Evolutionary conservation across 257 asterid species (phyloP).

Genomic region (Anisodus tanguticus): DNA sequence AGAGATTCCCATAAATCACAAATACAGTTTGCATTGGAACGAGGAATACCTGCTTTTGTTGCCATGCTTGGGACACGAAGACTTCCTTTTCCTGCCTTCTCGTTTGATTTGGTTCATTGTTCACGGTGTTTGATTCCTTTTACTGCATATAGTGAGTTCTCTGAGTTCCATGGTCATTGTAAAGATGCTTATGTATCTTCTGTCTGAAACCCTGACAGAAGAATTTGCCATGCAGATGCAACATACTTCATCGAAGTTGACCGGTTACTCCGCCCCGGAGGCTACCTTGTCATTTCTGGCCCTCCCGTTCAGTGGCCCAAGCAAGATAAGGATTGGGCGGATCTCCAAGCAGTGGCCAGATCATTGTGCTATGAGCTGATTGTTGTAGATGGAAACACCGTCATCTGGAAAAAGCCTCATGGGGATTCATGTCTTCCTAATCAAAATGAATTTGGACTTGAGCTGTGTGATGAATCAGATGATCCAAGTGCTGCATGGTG

Average conservation of each 20-base stretch:
- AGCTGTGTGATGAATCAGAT: slow-evolving; percentile 71
- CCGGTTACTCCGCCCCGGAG: slow-evolving; percentile 96
- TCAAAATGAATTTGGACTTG: slow-evolving; percentile 77
- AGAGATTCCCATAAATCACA: slow-evolving; percentile 96
- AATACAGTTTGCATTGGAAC: slow-evolving; percentile 95
- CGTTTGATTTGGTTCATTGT: slow-evolving; percentile 95
- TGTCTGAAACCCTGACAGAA: slow-evolving; percentile 34
- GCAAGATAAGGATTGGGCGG: slow-evolving; percentile 97
- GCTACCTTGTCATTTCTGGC: slow-evolving; percentile 91
- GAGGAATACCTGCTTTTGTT: slow-evolving; percentile 95
- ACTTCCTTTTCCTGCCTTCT: slow-evolving; percentile 89
- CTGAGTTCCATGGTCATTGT: slow-evolving; percentile 8
- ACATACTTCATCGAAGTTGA: slow-evolving; percentile 96
- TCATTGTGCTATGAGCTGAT: slow-evolving; percentile 84
- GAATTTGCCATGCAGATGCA: slow-evolving; percentile 67
- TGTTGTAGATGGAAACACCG: slow-evolving; percentile 96
- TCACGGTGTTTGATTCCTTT: slow-evolving; percentile 96
- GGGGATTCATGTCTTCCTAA: slow-evolving; percentile 80
- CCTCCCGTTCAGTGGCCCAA: slow-evolving; percentile 98
- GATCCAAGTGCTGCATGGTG: slow-evolving; percentile 90
- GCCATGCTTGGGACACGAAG: slow-evolving; percentile 98
- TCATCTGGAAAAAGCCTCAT: slow-evolving; percentile 84
- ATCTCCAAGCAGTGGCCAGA: slow-evolving; percentile 88
- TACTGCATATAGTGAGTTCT: slow-evolving; percentile 85
- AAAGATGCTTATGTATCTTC: slow-evolving; percentile 21